Base-by-base conservation (phyloP, 2,329 filamentous ascomycete genomes). In the Arthrocladium fulminans region DNA sequence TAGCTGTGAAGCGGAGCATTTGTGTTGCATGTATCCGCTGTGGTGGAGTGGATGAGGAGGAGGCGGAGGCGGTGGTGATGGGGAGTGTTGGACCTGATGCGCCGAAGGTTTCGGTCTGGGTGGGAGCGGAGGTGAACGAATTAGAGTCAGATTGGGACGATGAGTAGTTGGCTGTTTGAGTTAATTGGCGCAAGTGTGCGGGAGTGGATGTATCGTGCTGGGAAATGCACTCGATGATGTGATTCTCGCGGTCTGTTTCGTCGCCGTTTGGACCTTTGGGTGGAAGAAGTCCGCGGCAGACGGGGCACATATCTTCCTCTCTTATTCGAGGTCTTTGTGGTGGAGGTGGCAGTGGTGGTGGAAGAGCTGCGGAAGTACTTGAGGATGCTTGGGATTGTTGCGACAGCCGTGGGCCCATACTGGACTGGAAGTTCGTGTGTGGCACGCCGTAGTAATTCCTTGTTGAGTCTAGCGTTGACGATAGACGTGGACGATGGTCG, bases 1-100 rank as follows among this genome's bases (percentile, higher is more conserved):
- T 81, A 0, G 79, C 79, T 4, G 64, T 69, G 54, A 79, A 82
- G 1, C 60, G 60, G 12, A 70, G 54, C 66, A 72, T 70, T 13
- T 65, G 63, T 10, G 65, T 52, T 19, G 59, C 56, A 10, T 58
- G 57, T 13, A 57, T 54, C 13, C 15, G 61, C 45, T 48, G 20
- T 45, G 46, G 6, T 39, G 32, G 20, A 3, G 38, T 25, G 48
- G 43, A 23, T 32, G 37, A 34, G 59, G 51, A 19, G 25, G 32
- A 40, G 13, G 24, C 24, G 34, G 22, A 12, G 10, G 29, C 24
- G 48, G 29, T 54, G 48, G 13, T 22, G 38, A 41, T 52, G 51
- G 23, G 49, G 50, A 40, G 48, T 40, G 23, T 41, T 10, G 52
- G 50, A 34, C 55, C 54, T 35, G 53, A 47, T 13, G 53, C 37